Evolutionary conservation across 495 filamentous ascomycete species (phyloP).

Genomic region (Podospora australis): DNA sequence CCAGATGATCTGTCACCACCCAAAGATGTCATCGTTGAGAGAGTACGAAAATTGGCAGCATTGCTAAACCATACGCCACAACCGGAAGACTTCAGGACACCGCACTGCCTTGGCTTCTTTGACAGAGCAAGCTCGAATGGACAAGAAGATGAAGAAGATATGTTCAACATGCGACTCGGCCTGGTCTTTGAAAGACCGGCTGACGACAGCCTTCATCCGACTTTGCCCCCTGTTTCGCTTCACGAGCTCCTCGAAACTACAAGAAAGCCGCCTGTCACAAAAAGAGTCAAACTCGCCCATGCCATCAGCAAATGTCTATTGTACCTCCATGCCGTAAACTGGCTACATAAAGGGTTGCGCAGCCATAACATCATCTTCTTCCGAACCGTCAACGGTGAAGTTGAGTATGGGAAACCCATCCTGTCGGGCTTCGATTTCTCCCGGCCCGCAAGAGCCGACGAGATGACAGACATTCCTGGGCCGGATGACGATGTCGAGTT

Average conservation of each 20-base stretch:
- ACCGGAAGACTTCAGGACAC: constrained; percentile 37
- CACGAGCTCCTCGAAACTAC: constrained; percentile 22
- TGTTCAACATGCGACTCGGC: constrained; percentile 28
- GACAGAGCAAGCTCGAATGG: constrained; percentile 24
- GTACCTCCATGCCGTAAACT: constrained; percentile 51
- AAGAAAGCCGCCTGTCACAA: constrained; percentile 28
- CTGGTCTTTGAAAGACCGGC: constrained; percentile 32
- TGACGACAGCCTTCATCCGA: constrained; percentile 20
- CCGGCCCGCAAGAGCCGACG: constrained; percentile 42
- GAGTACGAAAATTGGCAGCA: constrained; percentile 33
- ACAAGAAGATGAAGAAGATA: constrained; percentile 25
- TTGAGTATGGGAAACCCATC: constrained; percentile 34
- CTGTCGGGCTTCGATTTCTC: constrained; percentile 51
- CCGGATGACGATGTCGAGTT: constrained; percentile 34
- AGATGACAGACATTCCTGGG: constrained; percentile 44
- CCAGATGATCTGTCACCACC: constrained; percentile 26
- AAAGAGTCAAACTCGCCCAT: constrained; percentile 31
- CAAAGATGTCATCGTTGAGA: constrained; percentile 30
- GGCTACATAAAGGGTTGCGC: constrained; percentile 56
- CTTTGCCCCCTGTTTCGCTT: constrained; percentile 31
- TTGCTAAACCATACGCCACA: constrained; percentile 37
- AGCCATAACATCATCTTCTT: constrained; percentile 54
- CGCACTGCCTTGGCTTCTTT: constrained; percentile 41
- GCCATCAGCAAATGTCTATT: constrained; percentile 34
- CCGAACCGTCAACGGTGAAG: constrained; percentile 13